phyloP scores from a whole-genome alignment of 2,329 filamentous ascomycete species.

The Leptographium wingfieldii region DNA sequence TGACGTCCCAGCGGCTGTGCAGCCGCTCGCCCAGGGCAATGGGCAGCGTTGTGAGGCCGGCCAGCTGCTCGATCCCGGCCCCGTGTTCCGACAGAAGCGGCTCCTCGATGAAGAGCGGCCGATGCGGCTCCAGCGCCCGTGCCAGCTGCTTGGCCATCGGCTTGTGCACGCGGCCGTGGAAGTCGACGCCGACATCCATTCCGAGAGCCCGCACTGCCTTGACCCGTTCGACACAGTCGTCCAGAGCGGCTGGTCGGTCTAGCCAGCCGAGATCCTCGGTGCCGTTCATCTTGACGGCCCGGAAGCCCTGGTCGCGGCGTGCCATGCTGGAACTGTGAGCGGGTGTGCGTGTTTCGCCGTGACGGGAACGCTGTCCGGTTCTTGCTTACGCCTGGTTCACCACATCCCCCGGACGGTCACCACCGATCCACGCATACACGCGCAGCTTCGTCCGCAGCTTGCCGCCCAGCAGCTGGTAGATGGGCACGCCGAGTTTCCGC shows the following conservation, averaged over 20 bases:
- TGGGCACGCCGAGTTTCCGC: conserved; percentile 33
- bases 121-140: conserved; percentile 45
- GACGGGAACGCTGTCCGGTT: too few species aligned
- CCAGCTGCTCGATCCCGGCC: conserved; percentile 45
- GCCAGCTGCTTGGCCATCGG: conserved; percentile 60
- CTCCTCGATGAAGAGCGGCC: conserved; percentile 55
- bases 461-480: conserved; percentile 54
- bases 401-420: conserved; percentile 51
- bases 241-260: conserved; percentile 45
- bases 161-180: conserved; percentile 56
- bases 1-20: conserved; percentile 53
- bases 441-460: conserved; percentile 50
- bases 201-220: conserved; percentile 50
- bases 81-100: conserved; percentile 49
- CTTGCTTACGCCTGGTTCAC: conserved; percentile 35
- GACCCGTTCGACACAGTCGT: conserved; percentile 46
- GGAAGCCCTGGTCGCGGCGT: conserved; percentile 43
- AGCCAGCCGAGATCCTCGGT: conserved; percentile 57
- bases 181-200: conserved; percentile 55
- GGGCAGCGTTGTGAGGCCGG: conserved; percentile 40
- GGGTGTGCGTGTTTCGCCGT: too few species aligned
- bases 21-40: conserved; percentile 55
- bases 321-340: conserved; percentile 24
- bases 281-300: conserved; percentile 55
- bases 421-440: conserved; percentile 60